Percentiles rank a stretch among this genome's conserved stretches.
Evolutionary conservation across 768 basidiomycete species (phyloP).

Genomic region (Leccinum obscurum): DNA sequence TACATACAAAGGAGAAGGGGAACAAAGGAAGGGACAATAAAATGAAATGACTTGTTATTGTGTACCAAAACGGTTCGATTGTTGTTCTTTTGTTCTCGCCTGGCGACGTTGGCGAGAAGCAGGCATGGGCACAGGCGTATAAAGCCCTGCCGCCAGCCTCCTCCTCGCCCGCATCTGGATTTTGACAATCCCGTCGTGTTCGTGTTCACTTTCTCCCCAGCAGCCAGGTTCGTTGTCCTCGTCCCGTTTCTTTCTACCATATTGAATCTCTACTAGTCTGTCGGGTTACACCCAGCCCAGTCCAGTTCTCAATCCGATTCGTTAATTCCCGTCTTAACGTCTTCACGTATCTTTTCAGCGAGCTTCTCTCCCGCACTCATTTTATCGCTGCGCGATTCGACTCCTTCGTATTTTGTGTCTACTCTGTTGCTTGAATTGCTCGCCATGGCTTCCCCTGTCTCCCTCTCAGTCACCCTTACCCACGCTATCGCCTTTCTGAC

Average conservation of each 20-base stretch:
- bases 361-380: constrained; percentile 25
- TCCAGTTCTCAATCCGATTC: constrained; percentile 28
- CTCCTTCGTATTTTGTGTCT: constrained; percentile 23
- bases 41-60: constrained; percentile 28
- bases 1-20: constrained; percentile 18
- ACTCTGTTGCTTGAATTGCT: constrained; percentile 8
- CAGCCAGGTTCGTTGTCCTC: constrained; percentile 31
- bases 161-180: constrained; percentile 27
- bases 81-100: constrained; percentile 35
- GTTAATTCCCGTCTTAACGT: constrained; percentile 20
- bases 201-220: constrained; percentile 10
- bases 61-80: constrained; percentile 28
- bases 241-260: not conserved
- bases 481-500: constrained; percentile 77
- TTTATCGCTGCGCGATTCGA: constrained; percentile 34
- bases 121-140: constrained; percentile 24
- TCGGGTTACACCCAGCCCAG: constrained; percentile 20
- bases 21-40: constrained; percentile 24
- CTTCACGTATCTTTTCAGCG: constrained; percentile 28
- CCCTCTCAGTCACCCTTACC: constrained; percentile 67
- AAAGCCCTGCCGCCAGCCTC: constrained; percentile 19
- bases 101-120: constrained; percentile 26
- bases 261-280: constrained; percentile 24
- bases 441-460: constrained; percentile 37
- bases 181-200: constrained; percentile 37